Evolutionary conservation across 176 grass and related monocot genomes (phyloP), one percentile per base, ranked within the genome.

Genomic region (Aegilops longissima): DNA sequence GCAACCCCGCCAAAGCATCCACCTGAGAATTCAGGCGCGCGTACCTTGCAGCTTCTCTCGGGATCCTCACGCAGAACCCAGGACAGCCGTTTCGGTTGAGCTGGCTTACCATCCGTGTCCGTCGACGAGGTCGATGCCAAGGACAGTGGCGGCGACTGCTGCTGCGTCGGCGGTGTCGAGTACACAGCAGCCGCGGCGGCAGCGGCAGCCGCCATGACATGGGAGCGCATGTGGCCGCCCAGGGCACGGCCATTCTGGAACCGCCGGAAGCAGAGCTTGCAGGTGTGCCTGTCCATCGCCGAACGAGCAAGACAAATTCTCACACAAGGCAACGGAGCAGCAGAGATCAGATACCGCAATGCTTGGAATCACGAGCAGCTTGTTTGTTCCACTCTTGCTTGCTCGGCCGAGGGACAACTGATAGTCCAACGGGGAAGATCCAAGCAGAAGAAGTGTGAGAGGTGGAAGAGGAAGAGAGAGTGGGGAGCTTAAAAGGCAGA

Each of bases 181-280:
- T 80, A 81, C n/a, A 40, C 67, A 4, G 87, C 39, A 7, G 40
- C 74, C 0, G 51, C 51, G 6, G 47, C 47, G 1, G 34, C 76
- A 21, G 80, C 72, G 6, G 47, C 47, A 2, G 34, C 76, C 24
- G 80, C 72, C 89, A 92, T 86, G 84, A 95, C 92, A 47, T 98
- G 96, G 80, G 97, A 99, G 35, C 97, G 94, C 97, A 99, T 99
- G 89, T 99, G 97, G 35, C 97, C 94, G 44, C 97, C 96, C 23
- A 98, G 90, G 2, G 93, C 96, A 14, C 90, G 92, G 84, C 93
- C 93, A 63, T 95, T 98, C 49, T 89, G 85, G 92, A 98, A 99
- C 67, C 89, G 85, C 68, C 97, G 92, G 87, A 89, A 94, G 82
- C 97, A 96, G 70, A 96, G 90, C 90, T 90, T 96, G 90, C 97